Percentiles rank a stretch among this genome's conserved stretches.
Conservation (phyloP, 2,329 filamentous ascomycete species). For the Neopestalotiopsis rosae region DNA sequence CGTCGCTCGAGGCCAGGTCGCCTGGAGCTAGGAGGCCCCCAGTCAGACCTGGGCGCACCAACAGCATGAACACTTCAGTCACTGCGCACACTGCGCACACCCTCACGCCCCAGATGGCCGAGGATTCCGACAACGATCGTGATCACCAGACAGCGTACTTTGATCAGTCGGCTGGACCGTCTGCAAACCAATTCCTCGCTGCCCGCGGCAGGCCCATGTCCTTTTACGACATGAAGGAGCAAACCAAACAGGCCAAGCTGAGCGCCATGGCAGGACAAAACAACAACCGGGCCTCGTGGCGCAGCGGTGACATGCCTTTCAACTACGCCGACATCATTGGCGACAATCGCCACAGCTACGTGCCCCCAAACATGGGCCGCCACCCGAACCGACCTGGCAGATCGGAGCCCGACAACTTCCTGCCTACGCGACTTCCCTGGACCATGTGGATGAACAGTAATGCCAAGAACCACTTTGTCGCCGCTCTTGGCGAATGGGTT, state of each 20-base stretch:
- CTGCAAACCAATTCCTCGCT: slow-evolving; percentile 19
- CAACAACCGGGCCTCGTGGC: slow-evolving; percentile 19
- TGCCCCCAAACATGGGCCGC: slow-evolving; percentile 20
- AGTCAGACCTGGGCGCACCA: slow-evolving; percentile 1
- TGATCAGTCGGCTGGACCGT: slow-evolving; percentile 11
- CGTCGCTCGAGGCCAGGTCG: slow-evolving; percentile 8
- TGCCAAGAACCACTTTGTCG: slow-evolving; percentile 49
- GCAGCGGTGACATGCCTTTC: slow-evolving; percentile 23
- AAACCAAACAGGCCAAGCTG: slow-evolving; percentile 16
- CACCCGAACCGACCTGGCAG: neutral
- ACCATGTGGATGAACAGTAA: slow-evolving; percentile 53
- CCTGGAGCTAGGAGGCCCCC: neutral
- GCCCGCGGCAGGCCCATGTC: slow-evolving; percentile 22
- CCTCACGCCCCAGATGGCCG: neutral
- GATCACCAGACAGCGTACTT: slow-evolving; percentile 9
- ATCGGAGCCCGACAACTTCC: slow-evolving; percentile 6
- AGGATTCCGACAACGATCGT: slow-evolving; percentile 9
- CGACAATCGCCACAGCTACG: slow-evolving; percentile 22
- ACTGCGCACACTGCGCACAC: slow-evolving; percentile 1
- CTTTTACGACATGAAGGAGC: slow-evolving; percentile 26
- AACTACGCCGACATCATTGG: slow-evolving; percentile 25
- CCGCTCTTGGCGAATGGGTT: slow-evolving; percentile 43
- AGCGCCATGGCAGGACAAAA: neutral
- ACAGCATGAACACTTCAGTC: slow-evolving; percentile 14
- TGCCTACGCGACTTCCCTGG: slow-evolving; percentile 45